Evolutionary conservation across 371 early-diverging fungal genomes (phyloP), one percentile per base, ranked within the genome.

Genomic region (Vavraia culicis): DNA sequence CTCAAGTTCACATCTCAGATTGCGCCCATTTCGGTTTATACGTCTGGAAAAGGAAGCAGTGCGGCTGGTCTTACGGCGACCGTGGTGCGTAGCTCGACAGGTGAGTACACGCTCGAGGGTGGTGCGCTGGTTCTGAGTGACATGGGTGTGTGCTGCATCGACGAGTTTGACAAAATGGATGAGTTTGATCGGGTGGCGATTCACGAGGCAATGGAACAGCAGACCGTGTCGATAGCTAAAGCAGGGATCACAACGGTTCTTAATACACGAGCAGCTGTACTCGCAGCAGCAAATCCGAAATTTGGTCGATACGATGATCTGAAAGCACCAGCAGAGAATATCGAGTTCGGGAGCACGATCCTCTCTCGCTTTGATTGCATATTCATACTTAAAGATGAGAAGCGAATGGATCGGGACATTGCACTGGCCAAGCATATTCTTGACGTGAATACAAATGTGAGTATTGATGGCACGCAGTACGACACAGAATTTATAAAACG

Each of bases 181-280:
- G 90, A 94, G 46, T 87, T 88, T 65, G 99, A 98, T 69, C 76
- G 94, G 52, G 95, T 95, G 0, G 93, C 94, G 15, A 98, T 98
- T 62, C 99, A 98, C 73, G 99, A 98, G 74, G 99, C 99, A 14
- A 99, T 99, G 99, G 96, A 99, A 73, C 99, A 98, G 72, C 95
- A 95, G 67, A 98, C 96, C 0, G 93, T 98, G 50, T 88, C 88
- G 5, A 95, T 99, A 58, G 91, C 96, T 44, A 99, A 99, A 71
- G 99, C 99, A 15, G 99, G 96, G 55, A 99, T 99, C 63, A 94
- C 94, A 0, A 94, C 99, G 0, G 84, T 91, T 49, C 73, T 99
- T 23, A 94, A 95, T 69, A 85, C 94, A 3, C 74, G 95, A 52
- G 85, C 94, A 0, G 82, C 88, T 20, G 89, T 99, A 3, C 73